These are phyloP conservation scores for Saccharomyces pastorianus DNA, from an alignment of 1,139 yeast genomes.

Conservation along the genomic window DNA sequence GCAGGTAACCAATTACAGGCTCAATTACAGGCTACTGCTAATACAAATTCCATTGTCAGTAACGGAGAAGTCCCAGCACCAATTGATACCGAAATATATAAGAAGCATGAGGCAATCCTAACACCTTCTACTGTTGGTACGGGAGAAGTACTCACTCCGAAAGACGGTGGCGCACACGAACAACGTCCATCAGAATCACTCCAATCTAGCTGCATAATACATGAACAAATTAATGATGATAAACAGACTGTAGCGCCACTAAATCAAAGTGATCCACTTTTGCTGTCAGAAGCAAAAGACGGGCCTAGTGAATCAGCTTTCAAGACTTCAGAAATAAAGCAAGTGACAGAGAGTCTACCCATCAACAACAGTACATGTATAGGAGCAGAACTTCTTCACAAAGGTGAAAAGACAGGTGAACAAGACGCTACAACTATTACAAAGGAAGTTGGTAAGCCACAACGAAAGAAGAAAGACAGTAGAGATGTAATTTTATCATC, in stretches of 20 bases:
- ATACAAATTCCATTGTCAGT: not conserved
- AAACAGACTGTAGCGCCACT: not conserved
- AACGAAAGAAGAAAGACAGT: not conserved
- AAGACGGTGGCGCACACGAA: not conserved
- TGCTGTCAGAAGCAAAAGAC: not conserved
- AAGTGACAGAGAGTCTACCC: not conserved
- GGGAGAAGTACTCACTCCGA: not conserved
- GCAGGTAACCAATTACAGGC: slow-evolving; percentile 27
- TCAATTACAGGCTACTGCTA: slow-evolving; percentile 7
- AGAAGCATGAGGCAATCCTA: not conserved
- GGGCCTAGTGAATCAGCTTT: not conserved
- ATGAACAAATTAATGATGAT: not conserved
- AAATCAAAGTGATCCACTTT: not conserved
- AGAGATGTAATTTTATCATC: not conserved
- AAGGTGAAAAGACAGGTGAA: not conserved
- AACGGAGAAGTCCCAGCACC: not conserved
- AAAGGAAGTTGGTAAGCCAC: not conserved
- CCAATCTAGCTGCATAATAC: not conserved
- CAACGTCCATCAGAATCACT: not conserved
- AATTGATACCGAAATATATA: not conserved
- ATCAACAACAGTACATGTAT: not conserved
- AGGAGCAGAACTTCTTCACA: not conserved
- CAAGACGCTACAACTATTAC: not conserved
- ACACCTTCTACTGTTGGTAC: not conserved
- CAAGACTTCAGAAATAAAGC: not conserved